Evolutionary conservation across 169 alveolate species (phyloP), one percentile per base, ranked within the genome.

Genomic region (Plasmodium sp.): DNA sequence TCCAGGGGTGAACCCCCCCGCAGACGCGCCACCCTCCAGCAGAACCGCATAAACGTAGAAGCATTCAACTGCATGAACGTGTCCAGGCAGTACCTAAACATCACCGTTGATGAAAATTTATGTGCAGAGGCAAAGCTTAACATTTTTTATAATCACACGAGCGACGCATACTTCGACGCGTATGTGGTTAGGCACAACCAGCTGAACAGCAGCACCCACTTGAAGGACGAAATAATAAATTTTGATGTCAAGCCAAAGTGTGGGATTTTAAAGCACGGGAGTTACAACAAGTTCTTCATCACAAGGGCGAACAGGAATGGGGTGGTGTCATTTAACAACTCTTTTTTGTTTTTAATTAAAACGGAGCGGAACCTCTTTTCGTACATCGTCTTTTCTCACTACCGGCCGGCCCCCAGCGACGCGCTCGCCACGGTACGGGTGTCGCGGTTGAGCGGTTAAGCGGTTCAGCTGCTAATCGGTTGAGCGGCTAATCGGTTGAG

Each of bases 151-250:
- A 85, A 75, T 6, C 73, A 85, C 67, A 85, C 73, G 5, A 85
- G 27, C 56, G 93, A 85, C 43, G 74, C 93, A 0, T 85, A 85
- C 31, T 85, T 85, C 54, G 84, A 85, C 36, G 85, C 93, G 6
- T 85, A 85, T 43, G 62, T 85, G 33, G 82, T 85, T 16, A 74
- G 39, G 56, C 80, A 85, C 41, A 75, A 85, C 41, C 81, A 85
- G 80, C 45, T 31, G 18, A 12, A 14, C 10, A 51, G 73, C 33
- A 75, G 62, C 22, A 12, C 56, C 10, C 18, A 5, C n/a, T 9
- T 48, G 18, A 27, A 5, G 45, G 84, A 85, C 10, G 93, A 75
- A 36, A 85, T 85, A 6, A 7, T 54, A 14, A 85, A 85, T 12
- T 85, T 33, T 48, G 84, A 56, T 2, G 81, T 85, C 2, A 75